Evolutionary conservation across 164 flowering plant genomes (phyloP).

Genomic region (Magnolia changhungtana): DNA sequence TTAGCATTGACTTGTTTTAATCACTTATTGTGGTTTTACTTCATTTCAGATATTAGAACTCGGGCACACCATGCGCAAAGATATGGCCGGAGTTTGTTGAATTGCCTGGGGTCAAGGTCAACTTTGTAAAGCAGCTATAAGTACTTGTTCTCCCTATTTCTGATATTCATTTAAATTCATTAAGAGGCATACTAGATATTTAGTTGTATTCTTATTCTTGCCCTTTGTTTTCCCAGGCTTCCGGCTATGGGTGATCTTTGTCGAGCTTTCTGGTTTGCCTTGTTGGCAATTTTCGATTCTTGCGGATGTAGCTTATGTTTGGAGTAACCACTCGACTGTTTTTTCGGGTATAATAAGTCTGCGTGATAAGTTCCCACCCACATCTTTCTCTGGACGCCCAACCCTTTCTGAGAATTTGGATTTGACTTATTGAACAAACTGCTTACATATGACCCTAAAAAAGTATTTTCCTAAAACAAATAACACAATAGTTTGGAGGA

Average conservation of each 20-base stretch:
- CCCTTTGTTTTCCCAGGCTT: conserved; percentile 41
- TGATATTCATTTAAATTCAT: neutral
- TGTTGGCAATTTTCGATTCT: conserved; percentile 45
- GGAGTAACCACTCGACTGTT: conserved; percentile 32
- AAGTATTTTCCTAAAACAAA: conserved; percentile 33
- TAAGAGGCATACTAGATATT: conserved; percentile 3
- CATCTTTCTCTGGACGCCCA: no score
- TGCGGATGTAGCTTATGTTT: conserved; percentile 15
- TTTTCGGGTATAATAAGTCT: conserved; percentile 79
- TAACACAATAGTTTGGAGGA: neutral
- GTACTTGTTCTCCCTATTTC: conserved; percentile 14
- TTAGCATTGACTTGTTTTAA: no score
- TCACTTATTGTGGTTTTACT: no score
- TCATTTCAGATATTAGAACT: conserved; percentile 67
- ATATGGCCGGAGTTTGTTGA: conserved; percentile 86
- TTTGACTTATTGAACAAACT: conserved; percentile 83
- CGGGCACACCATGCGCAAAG: conserved; percentile 88
- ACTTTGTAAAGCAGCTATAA: conserved; percentile 79
- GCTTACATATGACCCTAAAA: conserved; percentile 82
- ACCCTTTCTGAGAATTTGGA: conserved; percentile 95
- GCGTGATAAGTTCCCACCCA: conserved; percentile 73
- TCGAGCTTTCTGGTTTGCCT: conserved; percentile 68
- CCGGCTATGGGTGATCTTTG: conserved; percentile 92
- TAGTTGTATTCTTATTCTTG: conserved; percentile 41
- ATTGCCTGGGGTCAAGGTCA: conserved; percentile 82